Evolutionary conservation across 108 stramenopile species (phyloP).

Genomic region (Epithemia pelagica): DNA sequence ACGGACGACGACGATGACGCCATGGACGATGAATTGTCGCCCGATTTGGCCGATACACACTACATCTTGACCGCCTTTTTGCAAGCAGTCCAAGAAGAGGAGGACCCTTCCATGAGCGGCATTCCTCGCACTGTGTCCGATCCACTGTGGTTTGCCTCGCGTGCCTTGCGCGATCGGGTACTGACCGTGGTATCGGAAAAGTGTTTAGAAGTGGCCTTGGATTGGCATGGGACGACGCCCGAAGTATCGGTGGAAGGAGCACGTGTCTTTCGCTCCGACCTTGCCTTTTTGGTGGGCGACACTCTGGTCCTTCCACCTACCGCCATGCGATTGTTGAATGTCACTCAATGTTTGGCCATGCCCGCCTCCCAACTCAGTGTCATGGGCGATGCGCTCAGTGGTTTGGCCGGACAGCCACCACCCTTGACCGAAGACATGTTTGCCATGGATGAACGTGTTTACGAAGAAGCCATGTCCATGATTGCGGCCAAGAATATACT

Average conservation of each 20-base stretch:
- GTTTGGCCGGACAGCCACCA: conserved; percentile 25
- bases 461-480: conserved; percentile 62
- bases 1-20: conserved; percentile 12
- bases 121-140: background rate
- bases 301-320: conserved; percentile 21
- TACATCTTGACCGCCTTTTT: background rate
- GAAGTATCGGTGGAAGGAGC: conserved; percentile 40
- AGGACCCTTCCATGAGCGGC: background rate
- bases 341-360: conserved; percentile 40
- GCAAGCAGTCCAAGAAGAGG: background rate
- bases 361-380: conserved; percentile 18
- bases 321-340: conserved; percentile 42
- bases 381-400: conserved; percentile 40
- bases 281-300: conserved; percentile 20
- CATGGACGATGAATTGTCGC: conserved; percentile 24
- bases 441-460: conserved; percentile 41
- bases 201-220: conserved; percentile 63
- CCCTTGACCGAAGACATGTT: conserved; percentile 43
- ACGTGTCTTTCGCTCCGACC: conserved; percentile 36
- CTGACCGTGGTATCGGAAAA: conserved; percentile 37
- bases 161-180: conserved; percentile 18
- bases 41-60: background rate
- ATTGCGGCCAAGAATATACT: conserved; percentile 55
- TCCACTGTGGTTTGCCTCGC: conserved; percentile 1
- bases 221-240: conserved; percentile 56